Base-by-base conservation (phyloP, 108 stramenopile species). In the Bacterosira constricta region DNA sequence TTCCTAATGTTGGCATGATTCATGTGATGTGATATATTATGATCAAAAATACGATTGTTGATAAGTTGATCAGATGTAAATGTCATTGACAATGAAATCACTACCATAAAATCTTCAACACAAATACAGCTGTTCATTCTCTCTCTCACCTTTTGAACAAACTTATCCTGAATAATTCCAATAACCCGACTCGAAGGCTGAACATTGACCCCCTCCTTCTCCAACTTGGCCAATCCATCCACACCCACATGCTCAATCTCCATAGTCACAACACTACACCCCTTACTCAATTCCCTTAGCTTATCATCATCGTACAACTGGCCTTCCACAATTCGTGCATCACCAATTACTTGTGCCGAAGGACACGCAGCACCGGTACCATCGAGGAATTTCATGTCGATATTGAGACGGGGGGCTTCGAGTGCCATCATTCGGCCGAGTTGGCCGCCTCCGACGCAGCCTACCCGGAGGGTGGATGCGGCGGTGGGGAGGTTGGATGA, bases 401-500 rank as follows among this genome's bases (percentile, higher is more conserved):
- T 81, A 44, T 92, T 93, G 8, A 99, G 83, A 12, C 98, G 96
- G 37, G 95, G 94, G 7, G 95, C 96, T 63, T 97, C 98, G 58
- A 98, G 78, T 13, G 95, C 96, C 98, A 99, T 99, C 99, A 99
- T 99, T 31, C 97, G 96, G 12, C 99, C 99, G 42, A 99, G 83
- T 69, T 99, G 99, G 23, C 99, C 99, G 29, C 99, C 99, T 20
- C 99, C 99, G 21, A 99, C 89, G 49, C 98, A 96, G 11, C 96
- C 97, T 25, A 99, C 93, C 13, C 75, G 73, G 6, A 89, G 63
- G 10, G 85, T 44, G 13, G 44, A 29, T 13, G 79, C 69, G 4
- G 49, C 50, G 30, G 75, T 65, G 50, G 83, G 79, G 35, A 2
- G 30, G 30, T 31, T 30, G 68, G 55, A 2, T 18, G 9, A 39